A percentile compares a stretch with the other conserved stretches of the same genome.
These are phyloP conservation scores for Penicillium diatomitis DNA, from an alignment of 495 filamentous ascomycete genomes.

Conservation along the genomic window DNA sequence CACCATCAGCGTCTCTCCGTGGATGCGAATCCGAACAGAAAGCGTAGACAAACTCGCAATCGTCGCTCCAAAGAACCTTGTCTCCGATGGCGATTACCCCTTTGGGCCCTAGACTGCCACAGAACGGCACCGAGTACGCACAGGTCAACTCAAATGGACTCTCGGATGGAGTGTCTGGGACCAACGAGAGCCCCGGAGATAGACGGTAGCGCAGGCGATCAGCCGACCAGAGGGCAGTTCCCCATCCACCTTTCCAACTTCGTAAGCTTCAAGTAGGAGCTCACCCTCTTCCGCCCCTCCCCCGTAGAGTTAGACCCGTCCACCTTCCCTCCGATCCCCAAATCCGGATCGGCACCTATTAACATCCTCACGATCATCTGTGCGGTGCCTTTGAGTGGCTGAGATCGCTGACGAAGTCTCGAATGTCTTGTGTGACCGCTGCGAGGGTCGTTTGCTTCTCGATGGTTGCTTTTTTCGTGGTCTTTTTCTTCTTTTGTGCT, in stretches of 20 bases:
- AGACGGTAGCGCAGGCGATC: conserved; percentile 5
- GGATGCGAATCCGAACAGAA: no score
- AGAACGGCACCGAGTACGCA: no score
- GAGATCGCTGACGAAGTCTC: conserved; percentile 2
- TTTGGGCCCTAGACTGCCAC: no score
- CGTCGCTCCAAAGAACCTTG: no score
- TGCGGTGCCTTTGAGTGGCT: conserved; percentile 8
- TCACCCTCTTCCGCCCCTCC: no score
- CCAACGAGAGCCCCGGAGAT: conserved; percentile 4
- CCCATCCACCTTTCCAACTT: no score
- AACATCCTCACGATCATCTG: conserved; percentile 10
- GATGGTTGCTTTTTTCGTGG: conserved; percentile 1
- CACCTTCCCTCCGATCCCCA: background rate
- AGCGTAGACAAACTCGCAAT: no score
- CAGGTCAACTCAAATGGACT: no score
- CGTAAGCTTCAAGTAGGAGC: no score
- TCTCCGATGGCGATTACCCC: no score
- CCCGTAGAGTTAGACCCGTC: no score
- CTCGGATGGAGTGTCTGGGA: background rate
- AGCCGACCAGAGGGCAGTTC: conserved; percentile 7
- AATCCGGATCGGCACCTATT: conserved; percentile 7
- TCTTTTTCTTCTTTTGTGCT: background rate
- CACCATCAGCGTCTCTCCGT: no score
- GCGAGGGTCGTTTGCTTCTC: background rate
- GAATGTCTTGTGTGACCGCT: background rate